Percentiles rank a stretch among this genome's conserved stretches.
Conservation (phyloP, 257 asterid genomes). For the Rhazya stricta region DNA sequence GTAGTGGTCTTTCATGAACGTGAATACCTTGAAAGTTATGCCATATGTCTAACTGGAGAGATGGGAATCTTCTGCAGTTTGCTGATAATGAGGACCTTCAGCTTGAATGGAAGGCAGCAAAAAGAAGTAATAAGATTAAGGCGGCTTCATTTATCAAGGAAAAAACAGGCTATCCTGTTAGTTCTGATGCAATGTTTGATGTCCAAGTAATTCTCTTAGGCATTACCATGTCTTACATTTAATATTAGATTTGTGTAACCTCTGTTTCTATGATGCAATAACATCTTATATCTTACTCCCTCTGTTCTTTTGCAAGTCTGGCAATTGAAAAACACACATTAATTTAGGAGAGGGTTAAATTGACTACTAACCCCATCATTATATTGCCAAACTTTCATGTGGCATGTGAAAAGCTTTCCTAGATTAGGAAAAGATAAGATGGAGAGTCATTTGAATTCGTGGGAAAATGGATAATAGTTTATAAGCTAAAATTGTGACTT, state of each 20-base stretch:
- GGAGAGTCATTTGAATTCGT: too few relatives aligned
- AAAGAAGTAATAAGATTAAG: conserved; percentile 59
- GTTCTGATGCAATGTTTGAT: conserved; percentile 83
- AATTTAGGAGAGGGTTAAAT: too few relatives aligned
- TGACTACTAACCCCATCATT: too few relatives aligned
- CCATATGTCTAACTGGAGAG: conserved; percentile 19
- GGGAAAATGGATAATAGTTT: too few relatives aligned
- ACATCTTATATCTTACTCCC: neutral
- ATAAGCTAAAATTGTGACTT: too few relatives aligned
- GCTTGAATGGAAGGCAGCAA: conserved; percentile 67
- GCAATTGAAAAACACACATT: too few relatives aligned
- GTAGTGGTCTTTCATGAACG: neutral
- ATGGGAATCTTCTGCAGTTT: conserved; percentile 43
- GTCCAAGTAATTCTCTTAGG: conserved; percentile 52
- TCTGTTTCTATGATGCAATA: neutral
- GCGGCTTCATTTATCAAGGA: conserved; percentile 62
- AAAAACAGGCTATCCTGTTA: conserved; percentile 70
- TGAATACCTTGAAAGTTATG: neutral
- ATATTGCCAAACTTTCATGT: too few relatives aligned
- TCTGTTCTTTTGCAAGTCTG: too few relatives aligned
- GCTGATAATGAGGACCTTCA: conserved; percentile 81
- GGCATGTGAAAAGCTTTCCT: too few relatives aligned
- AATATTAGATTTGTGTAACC: neutral
- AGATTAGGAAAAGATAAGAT: too few relatives aligned
- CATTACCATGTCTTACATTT: neutral